These are phyloP conservation scores for Penicillium occitanis DNA, from an alignment of 2,329 filamentous ascomycete genomes.

Conservation along the genomic window DNA sequence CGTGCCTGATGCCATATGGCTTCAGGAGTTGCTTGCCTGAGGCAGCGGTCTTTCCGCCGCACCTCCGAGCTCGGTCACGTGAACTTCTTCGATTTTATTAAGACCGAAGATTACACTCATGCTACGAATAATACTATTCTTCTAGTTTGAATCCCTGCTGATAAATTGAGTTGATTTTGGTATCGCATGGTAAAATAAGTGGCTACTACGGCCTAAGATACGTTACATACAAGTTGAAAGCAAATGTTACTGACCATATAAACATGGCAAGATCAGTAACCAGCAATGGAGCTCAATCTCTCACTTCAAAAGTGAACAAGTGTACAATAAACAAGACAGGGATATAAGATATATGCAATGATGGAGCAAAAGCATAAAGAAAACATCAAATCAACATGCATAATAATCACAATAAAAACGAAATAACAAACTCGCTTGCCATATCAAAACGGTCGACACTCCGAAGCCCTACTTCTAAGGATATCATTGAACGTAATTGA, in stretches of 20 bases:
- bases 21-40: conserved; percentile 4
- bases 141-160: not conserved
- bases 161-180: not conserved
- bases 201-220: not conserved
- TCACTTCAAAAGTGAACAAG: conserved; percentile 3
- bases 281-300: not conserved
- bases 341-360: conserved; percentile 16
- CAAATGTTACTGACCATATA: conserved; percentile 2
- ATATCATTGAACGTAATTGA: conserved; percentile 20
- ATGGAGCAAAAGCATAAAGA: not conserved
- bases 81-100: not conserved
- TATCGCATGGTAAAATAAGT: not conserved
- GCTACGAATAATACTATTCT: not conserved
- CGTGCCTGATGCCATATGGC: conserved; percentile 19
- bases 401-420: conserved; percentile 10
- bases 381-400: conserved; percentile 14
- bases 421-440: conserved; percentile 9
- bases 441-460: conserved; percentile 7
- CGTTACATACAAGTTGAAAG: conserved; percentile 18
- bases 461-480: conserved; percentile 16
- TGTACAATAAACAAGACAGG: not conserved
- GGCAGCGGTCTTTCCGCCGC: not conserved
- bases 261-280: conserved; percentile 9
- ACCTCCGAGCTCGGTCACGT: conserved; percentile 2
- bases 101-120: not conserved